Percentiles rank a stretch among this genome's conserved stretches.
phyloP scores from a whole-genome alignment of 192 early-diverging fungal genomes.

The Spizellomyces punctatus region DNA sequence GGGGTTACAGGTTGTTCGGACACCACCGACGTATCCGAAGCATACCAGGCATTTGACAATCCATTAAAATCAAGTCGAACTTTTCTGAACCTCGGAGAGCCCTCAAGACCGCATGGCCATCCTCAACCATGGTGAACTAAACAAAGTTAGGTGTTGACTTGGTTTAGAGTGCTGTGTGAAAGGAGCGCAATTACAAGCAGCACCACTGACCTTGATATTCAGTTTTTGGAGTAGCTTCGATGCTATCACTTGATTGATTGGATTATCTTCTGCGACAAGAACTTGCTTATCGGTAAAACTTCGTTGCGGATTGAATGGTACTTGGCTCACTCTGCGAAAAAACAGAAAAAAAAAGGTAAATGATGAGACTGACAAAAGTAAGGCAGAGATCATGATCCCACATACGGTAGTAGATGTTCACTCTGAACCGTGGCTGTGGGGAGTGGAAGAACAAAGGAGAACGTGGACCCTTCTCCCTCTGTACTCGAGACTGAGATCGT shows the following conservation, averaged over 20 bases:
- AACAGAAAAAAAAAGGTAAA: background rate
- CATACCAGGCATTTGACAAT: slow-evolving; percentile 26
- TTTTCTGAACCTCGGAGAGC: background rate
- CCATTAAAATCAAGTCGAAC: slow-evolving; percentile 23
- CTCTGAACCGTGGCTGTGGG: background rate
- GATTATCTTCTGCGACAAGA: slow-evolving; percentile 29
- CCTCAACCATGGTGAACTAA: background rate
- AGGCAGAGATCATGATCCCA: background rate
- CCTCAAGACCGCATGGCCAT: background rate
- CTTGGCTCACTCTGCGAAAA: background rate
- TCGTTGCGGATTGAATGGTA: too few relatives aligned
- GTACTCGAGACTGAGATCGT: slow-evolving; percentile 69
- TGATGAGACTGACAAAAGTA: background rate
- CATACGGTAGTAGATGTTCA: background rate
- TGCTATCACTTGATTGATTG: slow-evolving; percentile 19
- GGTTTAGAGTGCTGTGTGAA: background rate
- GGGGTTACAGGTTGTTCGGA: background rate
- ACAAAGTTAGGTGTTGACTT: too few relatives aligned
- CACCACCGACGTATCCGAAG: slow-evolving; percentile 1
- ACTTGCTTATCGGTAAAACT: background rate
- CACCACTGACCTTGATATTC: background rate
- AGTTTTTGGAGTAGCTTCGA: background rate
- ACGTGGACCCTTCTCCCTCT: slow-evolving; percentile 73
- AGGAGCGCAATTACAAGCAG: background rate
- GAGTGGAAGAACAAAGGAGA: slow-evolving; percentile 64